Base-by-base conservation (phyloP, 805 yeast species). In the Lipomyces sp. region DNA sequence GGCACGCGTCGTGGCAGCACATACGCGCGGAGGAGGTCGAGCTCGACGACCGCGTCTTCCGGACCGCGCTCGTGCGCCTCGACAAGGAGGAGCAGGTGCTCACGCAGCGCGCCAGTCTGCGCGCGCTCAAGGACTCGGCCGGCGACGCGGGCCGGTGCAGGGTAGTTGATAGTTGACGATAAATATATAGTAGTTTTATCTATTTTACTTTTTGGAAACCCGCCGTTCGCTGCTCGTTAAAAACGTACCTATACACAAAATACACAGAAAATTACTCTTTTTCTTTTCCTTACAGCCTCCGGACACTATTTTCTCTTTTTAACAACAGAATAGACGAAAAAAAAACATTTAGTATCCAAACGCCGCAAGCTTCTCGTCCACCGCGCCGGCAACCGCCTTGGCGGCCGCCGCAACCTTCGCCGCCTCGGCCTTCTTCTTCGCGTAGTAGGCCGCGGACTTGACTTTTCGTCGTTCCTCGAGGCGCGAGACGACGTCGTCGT, bases 381-480 rank as follows among this genome's bases (percentile, higher is more conserved):
- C 95, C 70, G 87, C 93, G 72, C 83, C 88, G 73, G 93, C 91
- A 74, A 85, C 83, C 63, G 93, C 73, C 70, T 88, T 83, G 73
- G 79, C 77, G 71, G 96, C 97, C 71, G 90, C 82, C 65, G 79
- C 77, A 68, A 86, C 78, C 84, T 91, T 91, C 86, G 87, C 87
- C 75, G 84, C 78, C 72, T 87, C 86, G 75, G 98, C 95, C 75
- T 79, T 82, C 96, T 91, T 93, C 86, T 88, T 89, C 70, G 95
- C 95, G 84, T 89, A 88, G 87, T 87, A 93, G 78, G 95, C 98
- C 72, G 95, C 95, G 69, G 96, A 83, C 82, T 85, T 89, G 74
- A 90, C 95, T 85, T 87, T 90, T 81, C 99, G 86, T 90, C 95
- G 91, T 78, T 89, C 97, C 83, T 93, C 98, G 74, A 93, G 86